phyloP scores from a whole-genome alignment of 2,329 filamentous ascomycete species.

The Cercospora brassicicola region DNA sequence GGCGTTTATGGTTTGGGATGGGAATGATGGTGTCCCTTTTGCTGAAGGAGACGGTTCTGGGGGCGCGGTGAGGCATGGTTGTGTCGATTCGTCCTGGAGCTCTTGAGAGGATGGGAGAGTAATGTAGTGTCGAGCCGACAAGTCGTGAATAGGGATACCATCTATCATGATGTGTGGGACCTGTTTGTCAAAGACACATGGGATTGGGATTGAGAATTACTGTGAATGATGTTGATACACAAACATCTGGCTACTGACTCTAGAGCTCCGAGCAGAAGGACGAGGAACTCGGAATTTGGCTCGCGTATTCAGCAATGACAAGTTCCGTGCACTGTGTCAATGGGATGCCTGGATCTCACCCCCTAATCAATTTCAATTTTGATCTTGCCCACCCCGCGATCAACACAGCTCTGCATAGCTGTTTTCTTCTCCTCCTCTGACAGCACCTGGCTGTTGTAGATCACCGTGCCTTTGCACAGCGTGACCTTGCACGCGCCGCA shows the following conservation, averaged over 20 bases:
- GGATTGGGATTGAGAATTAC: not conserved
- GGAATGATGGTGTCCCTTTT: not conserved
- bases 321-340: not conserved
- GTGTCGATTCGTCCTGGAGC: not conserved
- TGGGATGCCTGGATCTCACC: not conserved
- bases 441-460: constrained; percentile 44
- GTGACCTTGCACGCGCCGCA: constrained; percentile 48
- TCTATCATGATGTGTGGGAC: not conserved
- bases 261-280: not conserved
- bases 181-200: not conserved
- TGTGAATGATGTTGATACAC: not conserved
- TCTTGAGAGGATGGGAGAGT: too few relatives aligned
- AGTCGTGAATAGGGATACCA: not conserved
- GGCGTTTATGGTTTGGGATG: not conserved
- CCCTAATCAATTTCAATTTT: constrained; percentile 23
- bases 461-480: constrained; percentile 42
- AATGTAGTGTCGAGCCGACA: not conserved
- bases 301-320: not conserved
- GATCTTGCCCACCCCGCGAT: constrained; percentile 38
- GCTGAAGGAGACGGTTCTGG: constrained; percentile 4
- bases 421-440: constrained; percentile 42
- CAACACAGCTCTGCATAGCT: constrained; percentile 43
- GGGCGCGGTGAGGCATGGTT: not conserved
- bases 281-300: not conserved
- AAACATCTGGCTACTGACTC: not conserved